These are phyloP conservation scores for Coprinopsis strossmayeri DNA, from an alignment of 768 basidiomycete genomes.

Conservation along the genomic window DNA sequence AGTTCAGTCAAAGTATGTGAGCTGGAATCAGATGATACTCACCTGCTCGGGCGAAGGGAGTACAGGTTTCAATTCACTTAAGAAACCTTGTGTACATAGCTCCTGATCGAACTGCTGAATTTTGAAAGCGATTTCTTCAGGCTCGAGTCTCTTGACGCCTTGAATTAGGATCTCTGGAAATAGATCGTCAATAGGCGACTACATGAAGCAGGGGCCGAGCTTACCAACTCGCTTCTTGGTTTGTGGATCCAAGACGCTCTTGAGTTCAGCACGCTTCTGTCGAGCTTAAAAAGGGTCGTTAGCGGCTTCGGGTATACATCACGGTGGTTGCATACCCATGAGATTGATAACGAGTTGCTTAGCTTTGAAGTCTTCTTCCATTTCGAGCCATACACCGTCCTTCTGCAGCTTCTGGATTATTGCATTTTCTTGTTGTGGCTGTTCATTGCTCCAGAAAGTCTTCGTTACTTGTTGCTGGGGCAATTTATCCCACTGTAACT, in stretches of 20 bases:
- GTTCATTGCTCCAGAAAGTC: conserved; percentile 80
- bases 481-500: conserved; percentile 98
- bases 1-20: neutral
- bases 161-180: conserved; percentile 85
- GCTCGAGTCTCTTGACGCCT: conserved; percentile 73
- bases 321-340: conserved; percentile 59
- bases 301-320: too few species aligned
- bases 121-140: conserved; percentile 78
- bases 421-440: conserved; percentile 62
- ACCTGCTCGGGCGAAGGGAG: conserved; percentile 91
- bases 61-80: conserved; percentile 82
- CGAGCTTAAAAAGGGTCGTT: conserved; percentile 41
- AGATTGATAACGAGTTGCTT: conserved; percentile 90
- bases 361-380: conserved; percentile 98
- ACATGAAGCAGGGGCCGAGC: too few species aligned
- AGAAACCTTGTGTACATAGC: conserved; percentile 82
- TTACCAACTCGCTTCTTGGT: conserved; percentile 87
- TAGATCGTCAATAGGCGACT: conserved; percentile 1
- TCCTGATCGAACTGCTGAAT: conserved; percentile 86
- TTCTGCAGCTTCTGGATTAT: conserved; percentile 76
- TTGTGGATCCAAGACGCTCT: conserved; percentile 85
- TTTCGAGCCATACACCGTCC: conserved; percentile 90
- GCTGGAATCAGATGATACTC: conserved; percentile 9
- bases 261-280: conserved; percentile 82
- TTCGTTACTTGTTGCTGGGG: conserved; percentile 78